Evolutionary conservation across 441 rosid genomes (phyloP).

Genomic region (Euphorbia celastroides): DNA sequence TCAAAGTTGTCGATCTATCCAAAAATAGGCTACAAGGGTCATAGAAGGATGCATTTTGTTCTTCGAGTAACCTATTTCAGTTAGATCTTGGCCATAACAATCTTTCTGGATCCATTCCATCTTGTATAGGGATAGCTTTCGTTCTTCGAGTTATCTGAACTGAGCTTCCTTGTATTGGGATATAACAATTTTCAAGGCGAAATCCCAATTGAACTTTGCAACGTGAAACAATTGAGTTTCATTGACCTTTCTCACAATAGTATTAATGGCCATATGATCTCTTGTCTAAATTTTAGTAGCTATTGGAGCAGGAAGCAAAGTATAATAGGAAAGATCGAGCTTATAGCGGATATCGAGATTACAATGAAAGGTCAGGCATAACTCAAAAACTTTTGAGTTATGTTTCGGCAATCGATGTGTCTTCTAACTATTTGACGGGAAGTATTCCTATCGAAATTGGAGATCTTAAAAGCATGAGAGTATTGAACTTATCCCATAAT

Average conservation of each 20-base stretch:
- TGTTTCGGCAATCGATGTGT: too few relatives aligned
- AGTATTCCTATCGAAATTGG: too few relatives aligned
- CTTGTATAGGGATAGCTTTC: not conserved
- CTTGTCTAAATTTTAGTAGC: too few relatives aligned
- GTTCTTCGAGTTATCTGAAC: too few relatives aligned
- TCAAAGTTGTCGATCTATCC: not conserved
- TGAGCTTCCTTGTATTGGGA: not conserved
- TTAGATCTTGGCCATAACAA: slow-evolving; percentile 4
- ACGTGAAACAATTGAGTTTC: not conserved
- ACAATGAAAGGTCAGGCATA: not conserved
- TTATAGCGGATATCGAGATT: not conserved
- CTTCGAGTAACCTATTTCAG: not conserved
- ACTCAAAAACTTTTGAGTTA: too few relatives aligned
- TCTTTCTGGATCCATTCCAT: not conserved
- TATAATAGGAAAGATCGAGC: too few relatives aligned
- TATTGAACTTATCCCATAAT: not conserved
- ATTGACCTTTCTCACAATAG: not conserved
- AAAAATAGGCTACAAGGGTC: not conserved
- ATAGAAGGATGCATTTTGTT: not conserved
- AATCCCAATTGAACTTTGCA: not conserved
- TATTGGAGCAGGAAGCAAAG: too few relatives aligned
- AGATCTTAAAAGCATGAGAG: too few relatives aligned
- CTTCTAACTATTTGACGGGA: too few relatives aligned
- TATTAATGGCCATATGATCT: not conserved
- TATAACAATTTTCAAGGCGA: not conserved